These are phyloP conservation scores for Populus davidiana DNA, from an alignment of 345 rosid species.

Conservation along the genomic window DNA sequence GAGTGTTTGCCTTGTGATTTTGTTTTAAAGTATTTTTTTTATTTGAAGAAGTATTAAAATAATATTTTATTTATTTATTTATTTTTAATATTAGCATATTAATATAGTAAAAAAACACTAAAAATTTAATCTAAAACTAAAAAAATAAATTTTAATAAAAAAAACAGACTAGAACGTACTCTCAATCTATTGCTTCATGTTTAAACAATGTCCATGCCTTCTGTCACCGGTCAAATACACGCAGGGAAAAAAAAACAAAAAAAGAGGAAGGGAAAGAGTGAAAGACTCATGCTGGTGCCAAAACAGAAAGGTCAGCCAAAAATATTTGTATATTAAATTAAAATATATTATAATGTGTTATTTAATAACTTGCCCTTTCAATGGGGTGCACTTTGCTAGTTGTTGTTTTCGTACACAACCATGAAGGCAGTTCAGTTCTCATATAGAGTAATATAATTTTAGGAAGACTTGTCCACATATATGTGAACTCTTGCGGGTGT, in stretches of 20 bases:
- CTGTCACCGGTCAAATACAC: constrained; percentile 14
- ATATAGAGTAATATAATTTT: background rate
- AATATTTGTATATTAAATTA: background rate
- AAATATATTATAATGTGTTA: background rate
- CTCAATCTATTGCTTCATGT: constrained; percentile 23
- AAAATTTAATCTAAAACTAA: too few relatives aligned
- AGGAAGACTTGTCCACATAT: constrained; percentile 5
- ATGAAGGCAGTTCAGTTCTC: background rate
- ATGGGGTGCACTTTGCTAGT: constrained; percentile 8
- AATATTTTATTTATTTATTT: too few relatives aligned
- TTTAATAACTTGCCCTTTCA: background rate
- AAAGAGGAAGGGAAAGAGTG: too few relatives aligned
- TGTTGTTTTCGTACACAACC: background rate
- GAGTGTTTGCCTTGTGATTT: too few relatives aligned
- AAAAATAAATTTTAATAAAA: too few relatives aligned
- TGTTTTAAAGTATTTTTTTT: too few relatives aligned
- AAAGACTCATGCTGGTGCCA: background rate
- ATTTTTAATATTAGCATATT: too few relatives aligned
- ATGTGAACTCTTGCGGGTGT: background rate
- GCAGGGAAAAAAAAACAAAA: background rate
- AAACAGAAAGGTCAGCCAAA: constrained; percentile 15
- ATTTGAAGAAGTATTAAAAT: too few relatives aligned
- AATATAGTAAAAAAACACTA: too few relatives aligned
- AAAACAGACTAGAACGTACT: too few relatives aligned
- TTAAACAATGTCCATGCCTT: constrained; percentile 28